Percentiles rank a stretch among this genome's conserved stretches.
Evolutionary conservation across 1,284 basidiomycete species (phyloP).

Genomic region (Rhodotorula sp.): DNA sequence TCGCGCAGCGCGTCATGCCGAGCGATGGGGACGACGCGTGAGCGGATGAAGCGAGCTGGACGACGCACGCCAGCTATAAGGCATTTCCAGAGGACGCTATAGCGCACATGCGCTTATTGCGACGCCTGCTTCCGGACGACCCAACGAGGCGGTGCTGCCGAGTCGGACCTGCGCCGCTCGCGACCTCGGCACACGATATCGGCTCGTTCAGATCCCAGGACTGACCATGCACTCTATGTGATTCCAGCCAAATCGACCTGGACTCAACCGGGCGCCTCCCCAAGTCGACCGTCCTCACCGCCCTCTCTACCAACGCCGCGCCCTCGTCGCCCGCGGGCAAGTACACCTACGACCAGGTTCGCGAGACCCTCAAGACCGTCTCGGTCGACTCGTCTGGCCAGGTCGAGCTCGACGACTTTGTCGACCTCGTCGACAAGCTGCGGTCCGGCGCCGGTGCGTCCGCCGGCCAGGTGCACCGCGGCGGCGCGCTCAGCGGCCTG

Average conservation of each 20-base stretch:
- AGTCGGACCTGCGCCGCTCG: background rate
- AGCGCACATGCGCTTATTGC: too few species aligned
- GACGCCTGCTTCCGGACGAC: background rate
- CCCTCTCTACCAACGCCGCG: slow-evolving; percentile 53
- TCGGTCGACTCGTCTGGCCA: slow-evolving; percentile 92
- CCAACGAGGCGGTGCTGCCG: background rate
- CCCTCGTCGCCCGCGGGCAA: slow-evolving; percentile 66
- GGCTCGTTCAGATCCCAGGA: background rate
- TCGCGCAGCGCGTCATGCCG: slow-evolving; percentile 3
- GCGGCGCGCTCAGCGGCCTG: slow-evolving; percentile 39
- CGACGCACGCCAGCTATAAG: too few species aligned
- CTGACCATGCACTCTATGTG: background rate
- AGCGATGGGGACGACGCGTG: slow-evolving; percentile 4
- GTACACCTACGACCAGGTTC: slow-evolving; percentile 81
- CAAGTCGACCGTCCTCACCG: slow-evolving; percentile 75
- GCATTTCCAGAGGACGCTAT: too few species aligned
- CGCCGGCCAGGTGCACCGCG: slow-evolving; percentile 60
- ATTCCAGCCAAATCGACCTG: slow-evolving; percentile 70
- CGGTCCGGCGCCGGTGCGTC: slow-evolving; percentile 55
- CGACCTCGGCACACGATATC: background rate
- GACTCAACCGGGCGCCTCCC: slow-evolving; percentile 83
- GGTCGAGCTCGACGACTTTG: slow-evolving; percentile 97
- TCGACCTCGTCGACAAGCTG: slow-evolving; percentile 87
- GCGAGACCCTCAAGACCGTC: slow-evolving; percentile 87
- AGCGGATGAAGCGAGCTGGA: background rate